Percentiles rank a stretch among this genome's conserved stretches.
Conservation (phyloP, 2,329 filamentous ascomycete genomes). For the Aspergillus sp. region DNA sequence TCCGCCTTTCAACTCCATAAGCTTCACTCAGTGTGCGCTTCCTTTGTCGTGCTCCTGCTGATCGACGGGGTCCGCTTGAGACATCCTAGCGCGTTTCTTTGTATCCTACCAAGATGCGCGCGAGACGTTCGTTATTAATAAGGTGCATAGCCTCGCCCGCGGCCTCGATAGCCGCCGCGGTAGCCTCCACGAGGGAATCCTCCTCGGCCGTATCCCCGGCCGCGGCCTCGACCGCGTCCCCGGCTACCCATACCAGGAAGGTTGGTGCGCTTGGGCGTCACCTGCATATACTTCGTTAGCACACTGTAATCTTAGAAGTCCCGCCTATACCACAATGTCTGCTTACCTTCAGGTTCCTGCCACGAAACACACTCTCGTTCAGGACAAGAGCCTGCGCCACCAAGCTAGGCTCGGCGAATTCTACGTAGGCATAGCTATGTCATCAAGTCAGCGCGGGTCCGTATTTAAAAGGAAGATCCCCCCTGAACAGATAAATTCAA, state of each 20-base stretch:
- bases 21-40: not conserved
- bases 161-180: constrained; percentile 53
- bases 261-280: constrained; percentile 92
- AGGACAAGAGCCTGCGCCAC: constrained; percentile 91
- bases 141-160: constrained; percentile 47
- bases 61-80: constrained; percentile 2
- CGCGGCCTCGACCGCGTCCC: constrained; percentile 59
- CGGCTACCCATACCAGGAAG: constrained; percentile 83
- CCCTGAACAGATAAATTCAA: not conserved
- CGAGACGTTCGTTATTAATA: constrained; percentile 34
- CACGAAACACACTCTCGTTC: constrained; percentile 95
- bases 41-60: constrained; percentile 7
- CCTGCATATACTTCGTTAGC: constrained; percentile 50
- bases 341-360: constrained; percentile 87
- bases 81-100: constrained; percentile 1
- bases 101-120: not conserved
- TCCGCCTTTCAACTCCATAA: constrained; percentile 13
- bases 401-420: constrained; percentile 91
- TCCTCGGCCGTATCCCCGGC: constrained; percentile 52
- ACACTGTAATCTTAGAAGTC: not conserved
- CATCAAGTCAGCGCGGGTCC: constrained; percentile 17
- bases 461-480: constrained; percentile 13
- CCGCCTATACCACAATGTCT: not conserved
- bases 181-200: constrained; percentile 58
- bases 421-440: constrained; percentile 92